phyloP scores from a whole-genome alignment of 805 yeast genomes.

The Torulaspora delbrueckii region DNA sequence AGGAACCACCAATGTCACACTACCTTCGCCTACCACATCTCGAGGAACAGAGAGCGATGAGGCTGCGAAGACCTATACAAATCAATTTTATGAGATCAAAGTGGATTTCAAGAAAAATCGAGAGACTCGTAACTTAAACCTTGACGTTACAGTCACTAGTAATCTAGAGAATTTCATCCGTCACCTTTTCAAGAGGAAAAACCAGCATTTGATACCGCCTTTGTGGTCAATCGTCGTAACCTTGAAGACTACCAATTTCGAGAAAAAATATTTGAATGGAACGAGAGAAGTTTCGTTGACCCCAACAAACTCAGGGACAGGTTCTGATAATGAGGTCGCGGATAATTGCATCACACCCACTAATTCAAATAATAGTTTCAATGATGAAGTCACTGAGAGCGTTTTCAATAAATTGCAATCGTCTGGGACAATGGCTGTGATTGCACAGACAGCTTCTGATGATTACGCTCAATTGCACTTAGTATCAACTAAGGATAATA shows the following conservation, averaged over 20 bases:
- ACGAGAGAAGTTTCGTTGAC: slow-evolving; percentile 15
- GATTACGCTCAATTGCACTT: slow-evolving; percentile 31
- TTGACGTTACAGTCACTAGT: slow-evolving; percentile 23
- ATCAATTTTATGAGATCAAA: slow-evolving; percentile 22
- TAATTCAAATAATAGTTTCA: slow-evolving; percentile 9
- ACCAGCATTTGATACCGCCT: slow-evolving; percentile 40
- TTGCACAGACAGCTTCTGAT: slow-evolving; percentile 32
- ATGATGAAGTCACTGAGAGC: slow-evolving; percentile 21
- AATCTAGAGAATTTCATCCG: slow-evolving; percentile 33
- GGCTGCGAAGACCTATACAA: slow-evolving; percentile 10
- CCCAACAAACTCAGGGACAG: slow-evolving; percentile 6
- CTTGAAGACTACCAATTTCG: slow-evolving; percentile 45
- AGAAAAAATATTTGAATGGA: slow-evolving; percentile 44
- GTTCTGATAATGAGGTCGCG: slow-evolving; percentile 10
- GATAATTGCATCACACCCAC: slow-evolving; percentile 15
- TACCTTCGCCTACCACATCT: slow-evolving; percentile 4
- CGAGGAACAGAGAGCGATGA: slow-evolving; percentile 6
- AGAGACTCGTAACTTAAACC: slow-evolving; percentile 13
- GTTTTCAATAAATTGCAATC: slow-evolving; percentile 30
- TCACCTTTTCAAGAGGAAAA: slow-evolving; percentile 28
- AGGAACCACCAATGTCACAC: slow-evolving; percentile 21
- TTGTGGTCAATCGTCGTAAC: slow-evolving; percentile 52
- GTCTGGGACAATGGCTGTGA: slow-evolving; percentile 36
- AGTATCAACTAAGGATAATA: slow-evolving; percentile 24
- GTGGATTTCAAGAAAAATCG: slow-evolving; percentile 13